A percentile compares a stretch with the other conserved stretches of the same genome.
phyloP scores from a whole-genome alignment of 257 asterid species.

The Plantago elongata region DNA sequence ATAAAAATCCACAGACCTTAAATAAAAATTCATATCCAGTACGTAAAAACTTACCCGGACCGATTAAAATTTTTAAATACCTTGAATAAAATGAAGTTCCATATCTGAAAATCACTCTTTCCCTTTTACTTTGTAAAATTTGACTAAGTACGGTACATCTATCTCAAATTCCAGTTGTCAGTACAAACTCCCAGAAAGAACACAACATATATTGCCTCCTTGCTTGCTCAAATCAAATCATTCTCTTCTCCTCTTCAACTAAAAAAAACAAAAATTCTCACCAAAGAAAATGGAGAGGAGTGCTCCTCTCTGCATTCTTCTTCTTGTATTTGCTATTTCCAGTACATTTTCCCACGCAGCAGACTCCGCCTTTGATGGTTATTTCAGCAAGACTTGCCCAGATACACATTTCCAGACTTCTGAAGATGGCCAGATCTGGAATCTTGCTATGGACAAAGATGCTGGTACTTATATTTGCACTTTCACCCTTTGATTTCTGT shows the following conservation, averaged over 20 bases:
- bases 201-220: neutral
- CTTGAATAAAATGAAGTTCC: no score
- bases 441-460: slow-evolving; percentile 59
- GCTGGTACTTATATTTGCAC: slow-evolving; percentile 40
- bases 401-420: slow-evolving; percentile 76
- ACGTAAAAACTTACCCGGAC: no score
- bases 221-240: neutral
- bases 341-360: slow-evolving; percentile 32
- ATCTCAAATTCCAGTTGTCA: neutral
- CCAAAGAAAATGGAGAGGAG: slow-evolving; percentile 38
- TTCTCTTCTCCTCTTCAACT: no score
- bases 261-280: no score
- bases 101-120: no score
- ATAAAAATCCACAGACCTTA: no score
- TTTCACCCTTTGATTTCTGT: neutral
- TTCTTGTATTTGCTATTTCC: slow-evolving; percentile 21
- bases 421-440: slow-evolving; percentile 87
- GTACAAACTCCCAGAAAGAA: slow-evolving; percentile 10
- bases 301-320: slow-evolving; percentile 29
- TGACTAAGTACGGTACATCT: no score
- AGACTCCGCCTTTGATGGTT: slow-evolving; percentile 47
- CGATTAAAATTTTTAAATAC: no score
- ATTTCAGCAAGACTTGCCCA: slow-evolving; percentile 77
- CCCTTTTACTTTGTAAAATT: no score
- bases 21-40: no score